Percentiles rank a stretch among this genome's conserved stretches.
phyloP scores from a whole-genome alignment of 108 stramenopile genomes.

The Discostella pseudostelligera region DNA sequence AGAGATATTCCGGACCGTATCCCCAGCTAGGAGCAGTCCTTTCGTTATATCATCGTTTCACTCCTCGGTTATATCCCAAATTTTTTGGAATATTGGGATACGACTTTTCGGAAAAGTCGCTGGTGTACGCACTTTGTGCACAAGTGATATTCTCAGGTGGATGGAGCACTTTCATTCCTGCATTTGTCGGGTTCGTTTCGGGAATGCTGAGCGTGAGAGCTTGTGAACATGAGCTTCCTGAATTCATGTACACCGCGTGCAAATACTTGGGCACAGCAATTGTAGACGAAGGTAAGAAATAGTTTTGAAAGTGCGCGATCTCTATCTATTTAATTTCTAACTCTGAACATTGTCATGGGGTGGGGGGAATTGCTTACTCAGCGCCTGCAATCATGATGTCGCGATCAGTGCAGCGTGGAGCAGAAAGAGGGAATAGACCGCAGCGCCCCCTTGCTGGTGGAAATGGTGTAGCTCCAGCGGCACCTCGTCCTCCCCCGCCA shows the following conservation, averaged over 20 bases:
- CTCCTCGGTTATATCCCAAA: constrained; percentile 70
- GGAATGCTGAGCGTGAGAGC: constrained; percentile 28
- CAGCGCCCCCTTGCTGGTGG: constrained; percentile 6
- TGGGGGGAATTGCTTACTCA: neutral
- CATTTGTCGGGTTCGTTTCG: constrained; percentile 36
- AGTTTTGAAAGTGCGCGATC: neutral
- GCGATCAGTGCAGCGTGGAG: constrained; percentile 32
- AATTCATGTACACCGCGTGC: constrained; percentile 19
- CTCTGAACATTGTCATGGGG: neutral
- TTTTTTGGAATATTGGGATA: constrained; percentile 64
- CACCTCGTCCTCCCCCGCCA: constrained; percentile 44
- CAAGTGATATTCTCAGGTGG: constrained; percentile 45
- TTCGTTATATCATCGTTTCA: constrained; percentile 55
- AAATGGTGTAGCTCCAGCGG: constrained; percentile 15
- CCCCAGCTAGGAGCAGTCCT: constrained; percentile 60
- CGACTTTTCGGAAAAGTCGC: constrained; percentile 68
- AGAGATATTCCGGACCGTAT: constrained; percentile 50
- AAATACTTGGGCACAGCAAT: constrained; percentile 19
- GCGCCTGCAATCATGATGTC: constrained; percentile 46
- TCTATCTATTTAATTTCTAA: neutral
- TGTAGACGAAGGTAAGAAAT: constrained; percentile 26
- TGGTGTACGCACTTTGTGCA: constrained; percentile 51
- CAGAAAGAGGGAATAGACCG: constrained; percentile 12
- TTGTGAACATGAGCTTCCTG: constrained; percentile 32
- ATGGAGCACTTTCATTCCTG: constrained; percentile 29